phyloP scores from a whole-genome alignment of 2,329 filamentous ascomycete species.

The Botryosphaeria agaves region DNA sequence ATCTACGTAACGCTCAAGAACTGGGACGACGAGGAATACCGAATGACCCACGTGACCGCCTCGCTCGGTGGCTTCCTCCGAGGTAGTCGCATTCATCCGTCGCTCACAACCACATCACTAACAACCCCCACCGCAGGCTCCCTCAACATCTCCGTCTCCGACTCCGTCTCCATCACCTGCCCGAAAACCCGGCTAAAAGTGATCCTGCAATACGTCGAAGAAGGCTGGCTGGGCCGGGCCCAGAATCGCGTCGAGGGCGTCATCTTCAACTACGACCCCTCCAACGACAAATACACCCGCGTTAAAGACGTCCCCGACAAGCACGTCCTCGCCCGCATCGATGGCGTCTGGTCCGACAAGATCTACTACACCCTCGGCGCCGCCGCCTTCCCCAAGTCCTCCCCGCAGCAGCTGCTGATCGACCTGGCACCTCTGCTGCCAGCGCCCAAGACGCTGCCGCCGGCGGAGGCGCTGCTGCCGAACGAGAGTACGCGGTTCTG shows the following conservation, averaged over 20 bases:
- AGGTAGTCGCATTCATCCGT: constrained; percentile 20
- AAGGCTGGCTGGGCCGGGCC: constrained; percentile 81
- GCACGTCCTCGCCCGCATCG: constrained; percentile 66
- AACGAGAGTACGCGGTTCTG: constrained; percentile 86
- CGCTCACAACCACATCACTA: constrained; percentile 2
- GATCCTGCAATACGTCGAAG: constrained; percentile 83
- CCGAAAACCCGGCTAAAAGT: constrained; percentile 80
- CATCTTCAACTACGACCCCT: constrained; percentile 76
- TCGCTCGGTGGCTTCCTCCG: constrained; percentile 77
- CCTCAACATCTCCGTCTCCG: constrained; percentile 79
- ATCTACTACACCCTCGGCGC: constrained; percentile 40
- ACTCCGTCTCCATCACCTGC: constrained; percentile 77
- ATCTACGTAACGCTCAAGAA: constrained; percentile 83
- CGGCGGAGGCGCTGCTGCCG: constrained; percentile 58
- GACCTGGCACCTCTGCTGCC: constrained; percentile 75
- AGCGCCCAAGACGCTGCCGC: constrained; percentile 62
- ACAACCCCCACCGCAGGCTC: constrained; percentile 40
- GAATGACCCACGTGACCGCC: constrained; percentile 86
- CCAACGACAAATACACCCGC: constrained; percentile 61
- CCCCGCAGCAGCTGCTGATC: constrained; percentile 49
- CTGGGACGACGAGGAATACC: constrained; percentile 76
- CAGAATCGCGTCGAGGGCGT: constrained; percentile 87
- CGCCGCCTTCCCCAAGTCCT: constrained; percentile 25
- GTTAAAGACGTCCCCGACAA: constrained; percentile 77
- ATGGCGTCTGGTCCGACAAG: constrained; percentile 70